phyloP scores from a whole-genome alignment of 371 early-diverging fungal genomes.

The Dichotomocladium elegans region DNA sequence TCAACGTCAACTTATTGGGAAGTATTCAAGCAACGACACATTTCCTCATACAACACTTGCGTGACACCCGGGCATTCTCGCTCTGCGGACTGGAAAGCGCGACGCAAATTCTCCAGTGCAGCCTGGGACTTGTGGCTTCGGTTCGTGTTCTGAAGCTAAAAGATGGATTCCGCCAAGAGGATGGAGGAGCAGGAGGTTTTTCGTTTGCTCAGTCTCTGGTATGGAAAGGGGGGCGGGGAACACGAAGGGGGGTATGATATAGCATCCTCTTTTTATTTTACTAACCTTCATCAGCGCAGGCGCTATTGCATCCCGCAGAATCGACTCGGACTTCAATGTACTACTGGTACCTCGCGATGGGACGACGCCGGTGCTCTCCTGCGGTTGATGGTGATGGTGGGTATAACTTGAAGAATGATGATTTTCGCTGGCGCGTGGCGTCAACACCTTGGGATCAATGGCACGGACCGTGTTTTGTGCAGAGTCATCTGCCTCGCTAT shows the following conservation, averaged over 20 bases:
- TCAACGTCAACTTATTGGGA: too few species aligned
- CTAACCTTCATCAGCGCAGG: conserved; percentile 38
- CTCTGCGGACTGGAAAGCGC: conserved; percentile 61
- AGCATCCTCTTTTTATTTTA: too few species aligned
- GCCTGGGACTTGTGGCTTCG: conserved; percentile 47
- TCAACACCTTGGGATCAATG: conserved; percentile 11
- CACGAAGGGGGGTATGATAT: too few species aligned
- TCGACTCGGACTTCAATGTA: conserved; percentile 22
- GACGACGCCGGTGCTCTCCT: conserved; percentile 20
- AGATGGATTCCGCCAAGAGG: too few species aligned
- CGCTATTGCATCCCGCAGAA: conserved; percentile 25
- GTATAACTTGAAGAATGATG: conserved; percentile 8
- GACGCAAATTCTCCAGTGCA: conserved; percentile 51
- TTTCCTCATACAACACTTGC: conserved; percentile 53
- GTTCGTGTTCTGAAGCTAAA: conserved; percentile 46
- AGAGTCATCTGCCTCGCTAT: conserved; percentile 15
- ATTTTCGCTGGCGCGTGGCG: conserved; percentile 6
- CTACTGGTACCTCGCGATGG: conserved; percentile 32
- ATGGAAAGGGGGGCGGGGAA: too few species aligned
- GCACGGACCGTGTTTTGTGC: conserved; percentile 38
- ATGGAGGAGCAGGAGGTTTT: neutral
- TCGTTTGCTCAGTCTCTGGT: neutral
- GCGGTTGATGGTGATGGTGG: conserved; percentile 19
- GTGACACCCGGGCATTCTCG: conserved; percentile 60
- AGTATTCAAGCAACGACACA: conserved; percentile 12